Base-by-base conservation (phyloP, 2,329 filamentous ascomycete genomes). In the Epichloe festucae region DNA sequence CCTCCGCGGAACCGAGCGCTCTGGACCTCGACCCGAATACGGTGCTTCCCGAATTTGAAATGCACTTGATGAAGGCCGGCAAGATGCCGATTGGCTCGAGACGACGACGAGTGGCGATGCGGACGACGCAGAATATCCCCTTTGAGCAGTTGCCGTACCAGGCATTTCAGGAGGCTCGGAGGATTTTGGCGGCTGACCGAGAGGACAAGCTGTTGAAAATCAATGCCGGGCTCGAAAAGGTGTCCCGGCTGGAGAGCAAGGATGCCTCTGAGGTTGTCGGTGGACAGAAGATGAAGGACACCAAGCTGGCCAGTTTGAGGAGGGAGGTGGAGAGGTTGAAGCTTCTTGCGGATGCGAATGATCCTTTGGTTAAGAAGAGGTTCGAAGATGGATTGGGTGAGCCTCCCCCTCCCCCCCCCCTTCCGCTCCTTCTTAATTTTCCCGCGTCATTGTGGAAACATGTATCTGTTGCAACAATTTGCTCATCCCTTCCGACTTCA, bases 91-190 rank as follows among this genome's bases (percentile, higher is more conserved):
- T 95, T 60, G 90, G 90, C 48, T 95, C 89, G 45, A 82, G 90
- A 60, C 81, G 90, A 74, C 84, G 90, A 56, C 84, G 91, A 65
- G 79, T 82, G 31, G 86, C 86, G 31, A 67, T 90, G 54, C 81
- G 76, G 62, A 79, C 72, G 60, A 78, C 72, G 39, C 70, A 76
- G 55, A 78, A 84, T 61, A 72, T 95, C 48, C 89, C 90, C 27
- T 96, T 98, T 65, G 89, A 95, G 73, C 86, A 91, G 65, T 74
- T 98, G 58, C 93, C 93, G 17, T 98, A 94, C 72, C 91, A 97
- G 76, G 93, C 88, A 70, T 98, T 97, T 73, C 93, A 98, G 70
- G 90, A 96, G 72, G 93, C 93, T 41, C 81, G 90, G 56, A 87
- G 89, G 65, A 70, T 97, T 47, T 73, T 98, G 52, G 76, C 82